These are phyloP conservation scores for Jamesozyma piceae DNA, from an alignment of 805 yeast species.

Conservation along the genomic window DNA sequence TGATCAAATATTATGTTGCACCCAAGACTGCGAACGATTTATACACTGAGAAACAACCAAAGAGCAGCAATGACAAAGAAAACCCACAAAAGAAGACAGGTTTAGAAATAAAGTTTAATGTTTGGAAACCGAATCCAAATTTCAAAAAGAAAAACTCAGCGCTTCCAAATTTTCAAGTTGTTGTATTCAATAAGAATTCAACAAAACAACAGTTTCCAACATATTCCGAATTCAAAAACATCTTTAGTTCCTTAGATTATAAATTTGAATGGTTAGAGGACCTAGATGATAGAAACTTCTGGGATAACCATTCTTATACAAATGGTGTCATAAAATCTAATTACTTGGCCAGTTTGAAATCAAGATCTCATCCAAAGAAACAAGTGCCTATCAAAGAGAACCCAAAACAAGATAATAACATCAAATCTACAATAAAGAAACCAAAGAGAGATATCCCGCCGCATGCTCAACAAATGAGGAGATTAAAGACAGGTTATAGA, in stretches of 20 bases:
- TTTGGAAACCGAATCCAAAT: conserved; percentile 74
- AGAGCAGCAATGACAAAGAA: neutral
- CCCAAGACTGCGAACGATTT: conserved; percentile 12
- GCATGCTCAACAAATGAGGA: conserved; percentile 27
- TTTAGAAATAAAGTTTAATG: conserved; percentile 43
- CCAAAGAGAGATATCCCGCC: conserved; percentile 11
- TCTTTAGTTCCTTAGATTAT: conserved; percentile 28
- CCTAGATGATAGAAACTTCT: conserved; percentile 8
- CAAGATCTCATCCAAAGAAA: neutral
- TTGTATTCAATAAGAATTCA: conserved; percentile 42
- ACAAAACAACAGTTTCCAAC: conserved; percentile 37
- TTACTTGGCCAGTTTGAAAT: conserved; percentile 2
- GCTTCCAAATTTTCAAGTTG: conserved; percentile 64
- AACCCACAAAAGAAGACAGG: neutral
- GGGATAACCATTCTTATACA: conserved; percentile 19
- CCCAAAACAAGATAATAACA: conserved; percentile 1
- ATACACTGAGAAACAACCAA: neutral
- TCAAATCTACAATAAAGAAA: conserved; percentile 7
- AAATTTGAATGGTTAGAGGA: conserved; percentile 29
- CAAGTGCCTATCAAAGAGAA: conserved; percentile 6
- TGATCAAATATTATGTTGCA: conserved; percentile 18
- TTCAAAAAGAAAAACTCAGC: conserved; percentile 67
- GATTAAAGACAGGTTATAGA: conserved; percentile 46
- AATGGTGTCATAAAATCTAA: conserved; percentile 9
- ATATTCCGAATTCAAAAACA: conserved; percentile 32